phyloP scores from a whole-genome alignment of 768 basidiomycete genomes.

The Boletus pseudo-olivaceus region DNA sequence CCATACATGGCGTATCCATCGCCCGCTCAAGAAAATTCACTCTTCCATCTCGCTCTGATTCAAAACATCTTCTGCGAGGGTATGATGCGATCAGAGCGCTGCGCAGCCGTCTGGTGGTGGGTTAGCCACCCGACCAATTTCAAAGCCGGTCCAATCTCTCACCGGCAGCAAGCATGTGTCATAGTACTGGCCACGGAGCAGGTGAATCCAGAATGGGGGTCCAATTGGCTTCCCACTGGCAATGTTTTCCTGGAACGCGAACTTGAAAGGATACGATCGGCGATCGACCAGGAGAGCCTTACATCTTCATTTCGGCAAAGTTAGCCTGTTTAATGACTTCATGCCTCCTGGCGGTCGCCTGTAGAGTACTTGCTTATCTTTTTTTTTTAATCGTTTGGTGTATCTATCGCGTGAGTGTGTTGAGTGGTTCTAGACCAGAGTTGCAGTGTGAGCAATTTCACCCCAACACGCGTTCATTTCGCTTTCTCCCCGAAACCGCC shows the following conservation, averaged over 20 bases:
- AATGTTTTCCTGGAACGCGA: not conserved
- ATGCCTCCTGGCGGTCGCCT: conserved; percentile 3
- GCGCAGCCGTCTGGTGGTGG: not conserved
- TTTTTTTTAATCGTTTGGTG: not conserved
- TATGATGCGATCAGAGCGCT: conserved; percentile 5
- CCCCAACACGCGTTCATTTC: conserved; percentile 13
- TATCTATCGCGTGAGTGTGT: not conserved
- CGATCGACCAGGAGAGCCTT: conserved; percentile 22
- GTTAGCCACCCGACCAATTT: not conserved
- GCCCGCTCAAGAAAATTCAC: not conserved
- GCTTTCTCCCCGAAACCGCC: not conserved
- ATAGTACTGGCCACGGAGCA: not conserved
- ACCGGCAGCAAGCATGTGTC: not conserved
- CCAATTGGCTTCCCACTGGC: not conserved
- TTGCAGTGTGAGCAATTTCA: not conserved
- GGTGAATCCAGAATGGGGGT: conserved; percentile 1
- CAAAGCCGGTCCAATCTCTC: conserved; percentile 3
- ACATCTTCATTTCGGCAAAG: conserved; percentile 24
- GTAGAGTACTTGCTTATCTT: not conserved
- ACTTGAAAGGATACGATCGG: conserved; percentile 17
- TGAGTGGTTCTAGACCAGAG: conserved; percentile 16
- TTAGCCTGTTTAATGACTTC: conserved; percentile 17
- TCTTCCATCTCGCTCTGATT: not conserved
- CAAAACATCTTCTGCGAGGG: not conserved
- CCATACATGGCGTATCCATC: not conserved